A percentile compares a stretch with the other conserved stretches of the same genome.
Conservation (phyloP, 495 filamentous ascomycete species). For the Lichina pygmaea region DNA sequence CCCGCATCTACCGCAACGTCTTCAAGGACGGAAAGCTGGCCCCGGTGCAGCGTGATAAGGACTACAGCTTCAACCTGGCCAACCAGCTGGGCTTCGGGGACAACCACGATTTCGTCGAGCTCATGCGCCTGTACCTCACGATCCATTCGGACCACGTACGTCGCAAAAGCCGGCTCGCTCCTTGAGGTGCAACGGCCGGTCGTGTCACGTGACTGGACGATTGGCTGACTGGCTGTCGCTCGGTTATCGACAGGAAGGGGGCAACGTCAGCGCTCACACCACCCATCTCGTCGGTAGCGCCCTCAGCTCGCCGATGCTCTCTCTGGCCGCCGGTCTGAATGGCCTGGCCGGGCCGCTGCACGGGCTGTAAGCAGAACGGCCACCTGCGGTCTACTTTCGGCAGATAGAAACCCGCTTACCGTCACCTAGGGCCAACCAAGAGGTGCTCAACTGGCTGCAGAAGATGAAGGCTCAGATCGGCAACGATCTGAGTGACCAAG, state of each 20-base stretch:
- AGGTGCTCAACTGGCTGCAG: constrained; percentile 93
- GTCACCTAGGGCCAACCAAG: constrained; percentile 56
- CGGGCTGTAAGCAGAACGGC: constrained; percentile 32
- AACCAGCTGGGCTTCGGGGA: constrained; percentile 91
- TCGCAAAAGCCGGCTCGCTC: not conserved
- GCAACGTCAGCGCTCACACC: constrained; percentile 93
- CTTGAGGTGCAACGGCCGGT: not conserved
- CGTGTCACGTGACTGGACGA: not conserved
- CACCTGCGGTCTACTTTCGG: too few species aligned
- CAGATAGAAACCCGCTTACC: not conserved
- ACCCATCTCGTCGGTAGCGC: constrained; percentile 94
- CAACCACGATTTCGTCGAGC: constrained; percentile 92
- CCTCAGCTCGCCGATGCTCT: constrained; percentile 91
- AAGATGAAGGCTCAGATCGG: constrained; percentile 95
- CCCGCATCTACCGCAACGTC: constrained; percentile 97
- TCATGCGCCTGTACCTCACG: constrained; percentile 94
- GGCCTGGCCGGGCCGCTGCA: constrained; percentile 94
- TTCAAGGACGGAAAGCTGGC: constrained; percentile 99
- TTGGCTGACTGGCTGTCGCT: too few species aligned
- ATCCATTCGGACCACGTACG: constrained; percentile 75
- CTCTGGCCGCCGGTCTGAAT: constrained; percentile 83
- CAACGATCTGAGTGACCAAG: constrained; percentile 79
- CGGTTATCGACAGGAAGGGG: constrained; percentile 34
- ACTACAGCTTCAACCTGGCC: constrained; percentile 93
- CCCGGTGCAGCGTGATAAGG: constrained; percentile 86